Base-by-base conservation (phyloP, 306 rosid species). In the Cicer arietinum region DNA sequence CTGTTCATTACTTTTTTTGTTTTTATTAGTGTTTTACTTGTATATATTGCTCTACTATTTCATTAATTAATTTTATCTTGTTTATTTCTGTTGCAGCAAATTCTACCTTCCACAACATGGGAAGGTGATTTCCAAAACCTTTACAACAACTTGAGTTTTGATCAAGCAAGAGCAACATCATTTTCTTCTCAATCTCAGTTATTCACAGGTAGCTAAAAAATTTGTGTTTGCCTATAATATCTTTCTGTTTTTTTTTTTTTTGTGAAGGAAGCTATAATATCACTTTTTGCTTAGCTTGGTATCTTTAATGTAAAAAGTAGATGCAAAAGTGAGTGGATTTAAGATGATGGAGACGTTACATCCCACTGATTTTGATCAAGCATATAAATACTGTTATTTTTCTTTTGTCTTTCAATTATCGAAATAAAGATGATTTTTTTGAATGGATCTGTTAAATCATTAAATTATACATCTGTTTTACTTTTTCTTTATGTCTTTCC, bases 41-140 rank as follows among this genome's bases (percentile, higher is more conserved):
- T 2, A 20, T n/a, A 20, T 48, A 62, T 16, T 70, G 37, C 4
- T 60, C 48, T 22, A 0, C 43, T 22, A 0, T 48, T 78, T 80
- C 71, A 67, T 74, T 42, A 79, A 46, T 30, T 52, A 79, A 41
- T 30, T 52, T 77, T 20, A 59, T 59, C 5, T 54, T 35, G 5
- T 37, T 63, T 63, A 10, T 54, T 8, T n/a, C 3, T 20, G 7
- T 60, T 60, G 85, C 86, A 89, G 94, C 90, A 87, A 70, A 50
- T 79, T 67, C 74, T 79, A 72, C 88, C 90, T 10, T 51, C 87
- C 35, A 47, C 89, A 58, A 75, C 84, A 61, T 91, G 89, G 88
- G 94, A 91, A 75, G 79, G 82, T 9, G 92, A 87, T 69, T 78
- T 84, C 47, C 92, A 84, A 58, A 87, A 84, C 80, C 77, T 84